Conservation (phyloP, 805 yeast species). For the Wickerhamomyces bisporus region DNA sequence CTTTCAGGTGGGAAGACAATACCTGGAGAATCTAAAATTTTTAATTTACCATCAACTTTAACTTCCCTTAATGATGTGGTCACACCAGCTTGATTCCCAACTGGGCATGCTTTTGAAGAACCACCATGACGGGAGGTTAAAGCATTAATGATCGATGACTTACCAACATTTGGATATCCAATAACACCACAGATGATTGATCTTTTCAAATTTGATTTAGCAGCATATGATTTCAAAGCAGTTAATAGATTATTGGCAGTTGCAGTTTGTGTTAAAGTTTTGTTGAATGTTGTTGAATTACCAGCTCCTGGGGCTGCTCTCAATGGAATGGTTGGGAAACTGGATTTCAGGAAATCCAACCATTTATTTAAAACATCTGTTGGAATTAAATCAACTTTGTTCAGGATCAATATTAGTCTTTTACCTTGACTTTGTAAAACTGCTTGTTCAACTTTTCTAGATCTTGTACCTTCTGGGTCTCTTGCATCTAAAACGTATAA, state of each 20-base stretch:
- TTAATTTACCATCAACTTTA: constrained; percentile 84
- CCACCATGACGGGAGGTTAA: constrained; percentile 77
- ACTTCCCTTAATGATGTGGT: constrained; percentile 90
- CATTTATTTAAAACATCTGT: constrained; percentile 77
- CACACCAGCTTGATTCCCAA: constrained; percentile 96
- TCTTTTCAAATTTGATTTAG: constrained; percentile 78
- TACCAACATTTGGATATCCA: constrained; percentile 83
- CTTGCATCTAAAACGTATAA: constrained; percentile 95
- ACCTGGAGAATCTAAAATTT: constrained; percentile 93
- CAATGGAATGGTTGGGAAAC: constrained; percentile 90
- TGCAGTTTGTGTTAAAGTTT: constrained; percentile 60
- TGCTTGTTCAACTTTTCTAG: constrained; percentile 86
- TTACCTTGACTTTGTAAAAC: constrained; percentile 76
- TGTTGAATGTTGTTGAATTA: constrained; percentile 63
- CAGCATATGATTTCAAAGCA: constrained; percentile 81
- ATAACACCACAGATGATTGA: constrained; percentile 91
- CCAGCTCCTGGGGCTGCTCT: constrained; percentile 75
- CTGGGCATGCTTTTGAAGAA: constrained; percentile 78
- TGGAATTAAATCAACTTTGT: constrained; percentile 92
- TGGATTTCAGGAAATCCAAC: constrained; percentile 70
- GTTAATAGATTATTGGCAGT: constrained; percentile 74
- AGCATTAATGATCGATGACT: constrained; percentile 60
- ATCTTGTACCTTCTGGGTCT: constrained; percentile 93
- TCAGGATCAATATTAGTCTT: constrained; percentile 77
- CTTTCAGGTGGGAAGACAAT: constrained; percentile 83